Conservation (phyloP, 768 basidiomycete species). For the Lentinula raphanica region DNA sequence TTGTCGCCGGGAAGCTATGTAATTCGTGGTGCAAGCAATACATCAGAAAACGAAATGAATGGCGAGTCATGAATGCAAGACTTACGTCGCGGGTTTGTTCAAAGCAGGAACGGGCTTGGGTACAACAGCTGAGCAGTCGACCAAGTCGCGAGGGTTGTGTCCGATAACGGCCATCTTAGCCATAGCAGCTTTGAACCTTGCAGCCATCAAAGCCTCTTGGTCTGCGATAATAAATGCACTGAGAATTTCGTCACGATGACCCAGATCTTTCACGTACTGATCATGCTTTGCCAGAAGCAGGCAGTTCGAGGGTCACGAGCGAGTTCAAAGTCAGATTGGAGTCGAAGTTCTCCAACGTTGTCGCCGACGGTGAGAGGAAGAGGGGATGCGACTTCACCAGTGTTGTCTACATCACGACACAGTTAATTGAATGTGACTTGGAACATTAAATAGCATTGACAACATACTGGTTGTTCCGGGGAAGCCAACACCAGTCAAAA, state of each 20-base stretch:
- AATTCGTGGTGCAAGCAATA: slow-evolving; percentile 20
- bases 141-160: slow-evolving; percentile 15
- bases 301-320: slow-evolving; percentile 28
- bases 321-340: slow-evolving; percentile 23
- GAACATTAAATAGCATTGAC: no score
- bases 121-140: slow-evolving; percentile 22
- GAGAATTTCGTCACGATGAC: not conserved
- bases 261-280: slow-evolving; percentile 14
- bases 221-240: slow-evolving; percentile 5
- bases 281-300: slow-evolving; percentile 35
- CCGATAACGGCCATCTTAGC: slow-evolving; percentile 27
- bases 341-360: slow-evolving; percentile 22
- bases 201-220: slow-evolving; percentile 19
- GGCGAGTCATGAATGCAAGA: not conserved
- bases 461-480: slow-evolving; percentile 19
- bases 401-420: slow-evolving; percentile 8
- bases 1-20: slow-evolving; percentile 25
- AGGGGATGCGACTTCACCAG: slow-evolving; percentile 18
- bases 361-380: slow-evolving; percentile 8
- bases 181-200: slow-evolving; percentile 26
- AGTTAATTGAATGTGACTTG: no score
- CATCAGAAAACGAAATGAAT: not conserved
- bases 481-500: slow-evolving; percentile 20
- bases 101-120: slow-evolving; percentile 5
- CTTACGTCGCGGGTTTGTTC: slow-evolving; percentile 1